Evolutionary conservation across 163 green algal species (phyloP).

Genomic region (Scenedesmus sp.): DNA sequence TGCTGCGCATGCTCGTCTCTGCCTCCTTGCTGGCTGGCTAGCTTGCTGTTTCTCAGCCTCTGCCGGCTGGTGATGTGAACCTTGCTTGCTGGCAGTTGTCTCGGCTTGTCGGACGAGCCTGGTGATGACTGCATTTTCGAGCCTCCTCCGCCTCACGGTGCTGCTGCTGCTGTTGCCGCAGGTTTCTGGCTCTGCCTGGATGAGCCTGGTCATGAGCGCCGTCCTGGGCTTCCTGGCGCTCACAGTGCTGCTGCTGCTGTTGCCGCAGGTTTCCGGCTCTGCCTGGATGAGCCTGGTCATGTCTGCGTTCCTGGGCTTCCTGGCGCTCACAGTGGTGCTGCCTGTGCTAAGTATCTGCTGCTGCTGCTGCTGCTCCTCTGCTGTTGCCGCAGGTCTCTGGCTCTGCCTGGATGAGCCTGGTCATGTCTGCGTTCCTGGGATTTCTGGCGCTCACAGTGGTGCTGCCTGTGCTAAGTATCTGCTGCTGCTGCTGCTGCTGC

Average conservation of each 20-base stretch:
- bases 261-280: conserved; percentile 60
- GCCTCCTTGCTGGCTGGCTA: neutral
- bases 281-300: conserved; percentile 82
- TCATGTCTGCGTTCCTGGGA: conserved; percentile 79
- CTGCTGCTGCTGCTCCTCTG: conserved; percentile 64
- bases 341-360: too few relatives aligned
- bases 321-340: conserved; percentile 83
- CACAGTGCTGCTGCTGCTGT: conserved; percentile 68
- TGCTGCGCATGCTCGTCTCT: neutral
- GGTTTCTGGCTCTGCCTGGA: conserved; percentile 56
- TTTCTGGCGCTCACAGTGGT: conserved; percentile 83
- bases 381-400: neutral
- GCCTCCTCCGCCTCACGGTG: conserved; percentile 79
- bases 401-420: conserved; percentile 74
- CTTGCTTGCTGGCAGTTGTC: neutral
- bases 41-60: neutral
- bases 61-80: neutral
- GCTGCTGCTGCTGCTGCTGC: too few relatives aligned
- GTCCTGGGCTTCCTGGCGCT: conserved; percentile 84
- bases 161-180: conserved; percentile 60
- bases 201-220: conserved; percentile 78
- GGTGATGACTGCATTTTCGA: conserved; percentile 78
- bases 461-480: conserved; percentile 40
- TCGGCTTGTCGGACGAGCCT: conserved; percentile 65
- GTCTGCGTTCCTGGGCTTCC: conserved; percentile 76